These are phyloP conservation scores for Saccharomycopsis malanga DNA, from an alignment of 805 yeast species.

Conservation along the genomic window DNA sequence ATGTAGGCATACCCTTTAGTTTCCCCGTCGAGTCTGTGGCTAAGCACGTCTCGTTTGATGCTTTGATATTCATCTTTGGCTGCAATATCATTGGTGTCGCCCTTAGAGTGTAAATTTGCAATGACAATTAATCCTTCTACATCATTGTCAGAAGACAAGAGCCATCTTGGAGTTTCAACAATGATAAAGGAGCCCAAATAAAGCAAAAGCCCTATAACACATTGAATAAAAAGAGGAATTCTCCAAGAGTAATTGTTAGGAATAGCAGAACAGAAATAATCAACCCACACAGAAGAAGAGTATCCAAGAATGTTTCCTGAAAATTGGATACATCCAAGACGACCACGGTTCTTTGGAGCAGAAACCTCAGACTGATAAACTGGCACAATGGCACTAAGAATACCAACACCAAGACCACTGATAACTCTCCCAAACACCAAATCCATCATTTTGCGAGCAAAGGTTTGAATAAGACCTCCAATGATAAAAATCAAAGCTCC, in stretches of 20 bases:
- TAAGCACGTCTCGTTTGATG: slow-evolving; percentile 72
- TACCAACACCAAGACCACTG: slow-evolving; percentile 83
- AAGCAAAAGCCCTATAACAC: slow-evolving; percentile 60
- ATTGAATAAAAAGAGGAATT: slow-evolving; percentile 69
- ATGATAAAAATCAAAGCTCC: slow-evolving; percentile 74
- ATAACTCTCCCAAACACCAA: slow-evolving; percentile 72
- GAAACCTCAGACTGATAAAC: slow-evolving; percentile 84
- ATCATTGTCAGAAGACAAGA: slow-evolving; percentile 72
- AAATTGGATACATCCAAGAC: slow-evolving; percentile 79
- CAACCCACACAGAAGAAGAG: slow-evolving; percentile 80
- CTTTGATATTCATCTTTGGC: slow-evolving; percentile 71
- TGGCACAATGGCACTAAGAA: slow-evolving; percentile 77
- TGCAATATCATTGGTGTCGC: slow-evolving; percentile 58
- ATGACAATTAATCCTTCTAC: slow-evolving; percentile 80
- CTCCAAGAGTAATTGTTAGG: slow-evolving; percentile 66
- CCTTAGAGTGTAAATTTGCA: slow-evolving; percentile 74
- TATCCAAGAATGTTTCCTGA: slow-evolving; percentile 83
- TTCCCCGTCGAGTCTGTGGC: slow-evolving; percentile 78
- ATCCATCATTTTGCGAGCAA: slow-evolving; percentile 44
- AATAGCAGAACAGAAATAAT: slow-evolving; percentile 64
- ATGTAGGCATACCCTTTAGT: slow-evolving; percentile 62
- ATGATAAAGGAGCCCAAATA: slow-evolving; percentile 70
- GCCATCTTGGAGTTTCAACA: slow-evolving; percentile 89
- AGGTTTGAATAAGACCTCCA: slow-evolving; percentile 72
- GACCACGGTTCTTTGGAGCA: slow-evolving; percentile 81